Evolutionary conservation across 306 rosid species (phyloP), one percentile per base, ranked within the genome.

Genomic region (Lupinus albus): DNA sequence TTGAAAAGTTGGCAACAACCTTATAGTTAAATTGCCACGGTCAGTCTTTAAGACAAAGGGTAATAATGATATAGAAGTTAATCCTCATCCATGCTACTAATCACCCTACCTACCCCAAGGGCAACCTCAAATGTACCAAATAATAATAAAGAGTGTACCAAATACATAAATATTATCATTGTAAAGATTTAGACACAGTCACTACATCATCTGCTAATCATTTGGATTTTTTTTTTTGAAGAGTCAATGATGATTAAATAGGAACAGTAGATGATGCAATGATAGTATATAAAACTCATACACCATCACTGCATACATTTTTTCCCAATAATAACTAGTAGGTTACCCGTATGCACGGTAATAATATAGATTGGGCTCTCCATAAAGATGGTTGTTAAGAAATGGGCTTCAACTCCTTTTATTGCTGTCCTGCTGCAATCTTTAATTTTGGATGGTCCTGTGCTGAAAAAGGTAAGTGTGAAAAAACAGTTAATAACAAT

Each of bases 371-470:
- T 11, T 30, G 42, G 20, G 51, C 52, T 61, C 63, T 64, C 53
- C 74, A 30, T 33, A 18, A 8, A 48, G 54, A 74, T 15, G 20
- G 55, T 14, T 15, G 36, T 21, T 41, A 12, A 70, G 62, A 71
- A 50, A 46, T 44, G 52, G 73, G 59, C 54, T 61, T 61, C 49
- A 56, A 56, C 13, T 53, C 53, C 54, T 49, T 47, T 47, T 46
- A 64, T 46, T 53, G 72, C 55, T 44, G 57, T 48, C 28, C 41
- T 14, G 38, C 25, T 6, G 61, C 38, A 2, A 62, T 61, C 28
- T 15, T 20, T 16, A 71, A 57, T 48, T 47, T 58, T 17, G 1
- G 32, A 54, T 64, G 55, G 42, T 17, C 67, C 76, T 61, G 64
- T 70, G 11, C 35, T 14, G 47, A 33, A 9, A 4, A 53, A 39